Conservation (phyloP, 208 protist species). For the Leishmania tarentolae region DNA sequence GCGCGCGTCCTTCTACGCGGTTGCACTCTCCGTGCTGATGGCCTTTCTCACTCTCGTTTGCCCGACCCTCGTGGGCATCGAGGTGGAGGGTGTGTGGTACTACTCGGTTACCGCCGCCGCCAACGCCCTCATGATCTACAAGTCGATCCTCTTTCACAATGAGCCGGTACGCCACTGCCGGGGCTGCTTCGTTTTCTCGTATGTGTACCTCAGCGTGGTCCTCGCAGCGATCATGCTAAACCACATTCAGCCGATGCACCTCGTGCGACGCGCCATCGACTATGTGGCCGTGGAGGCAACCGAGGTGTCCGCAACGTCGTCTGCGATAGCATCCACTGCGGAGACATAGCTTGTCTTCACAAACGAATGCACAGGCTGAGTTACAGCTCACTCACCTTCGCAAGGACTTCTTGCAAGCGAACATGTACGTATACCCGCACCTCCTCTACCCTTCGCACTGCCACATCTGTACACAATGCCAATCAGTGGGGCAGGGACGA, state of each 20-base stretch:
- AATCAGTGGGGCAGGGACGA: not conserved
- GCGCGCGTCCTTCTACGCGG: slow-evolving; percentile 86
- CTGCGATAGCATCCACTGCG: not conserved
- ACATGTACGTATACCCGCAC: not conserved
- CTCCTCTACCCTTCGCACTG: not conserved
- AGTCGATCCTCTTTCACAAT: slow-evolving; percentile 81
- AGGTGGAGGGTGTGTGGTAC: slow-evolving; percentile 73
- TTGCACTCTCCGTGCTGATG: slow-evolving; percentile 75
- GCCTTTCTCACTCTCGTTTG: slow-evolving; percentile 62
- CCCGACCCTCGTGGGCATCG: slow-evolving; percentile 47
- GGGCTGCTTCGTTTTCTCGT: slow-evolving; percentile 91
- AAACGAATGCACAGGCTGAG: not conserved
- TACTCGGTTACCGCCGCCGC: slow-evolving; percentile 57
- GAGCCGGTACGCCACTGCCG: slow-evolving; percentile 77
- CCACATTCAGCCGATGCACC: slow-evolving; percentile 70
- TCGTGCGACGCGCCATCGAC: slow-evolving; percentile 23
- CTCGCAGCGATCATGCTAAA: slow-evolving; percentile 79
- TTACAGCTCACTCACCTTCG: not conserved
- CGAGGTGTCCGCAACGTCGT: slow-evolving; percentile 2
- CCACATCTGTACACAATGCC: not conserved
- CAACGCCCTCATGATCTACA: slow-evolving; percentile 86
- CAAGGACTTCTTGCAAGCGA: not conserved
- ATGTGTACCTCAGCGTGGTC: slow-evolving; percentile 81
- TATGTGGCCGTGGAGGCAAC: slow-evolving; percentile 19
- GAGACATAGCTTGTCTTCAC: not conserved